Percentiles rank a stretch among this genome's conserved stretches.
These are phyloP conservation scores for Neurospora africana DNA, from an alignment of 495 filamentous ascomycete genomes.

Conservation along the genomic window DNA sequence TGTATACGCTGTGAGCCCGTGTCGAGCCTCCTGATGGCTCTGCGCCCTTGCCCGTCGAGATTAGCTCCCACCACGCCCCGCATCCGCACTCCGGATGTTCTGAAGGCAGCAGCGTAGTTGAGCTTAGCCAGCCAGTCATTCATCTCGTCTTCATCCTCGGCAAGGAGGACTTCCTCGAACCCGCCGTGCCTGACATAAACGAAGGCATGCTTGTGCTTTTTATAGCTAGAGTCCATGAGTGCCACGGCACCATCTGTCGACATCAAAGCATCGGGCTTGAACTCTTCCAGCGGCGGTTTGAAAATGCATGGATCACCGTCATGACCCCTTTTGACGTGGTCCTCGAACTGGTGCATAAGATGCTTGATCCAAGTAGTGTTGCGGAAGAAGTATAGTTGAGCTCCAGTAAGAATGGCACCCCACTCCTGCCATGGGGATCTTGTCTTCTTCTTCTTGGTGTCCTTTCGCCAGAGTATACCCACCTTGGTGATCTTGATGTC, in stretches of 20 bases:
- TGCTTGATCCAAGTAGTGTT: slow-evolving; percentile 87
- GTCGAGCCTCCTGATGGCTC: slow-evolving; percentile 60
- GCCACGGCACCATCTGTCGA: slow-evolving; percentile 88
- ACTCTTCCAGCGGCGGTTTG: slow-evolving; percentile 75
- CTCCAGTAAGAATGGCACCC: slow-evolving; percentile 89
- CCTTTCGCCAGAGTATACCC: slow-evolving; percentile 90
- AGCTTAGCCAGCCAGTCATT: slow-evolving; percentile 96
- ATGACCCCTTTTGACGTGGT: slow-evolving; percentile 59
- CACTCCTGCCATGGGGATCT: slow-evolving; percentile 97
- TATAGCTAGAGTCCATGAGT: slow-evolving; percentile 75
- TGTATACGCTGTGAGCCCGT: slow-evolving; percentile 49
- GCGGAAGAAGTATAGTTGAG: slow-evolving; percentile 92
- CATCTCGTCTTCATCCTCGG: slow-evolving; percentile 79
- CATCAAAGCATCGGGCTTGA: slow-evolving; percentile 87
- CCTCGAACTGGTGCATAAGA: slow-evolving; percentile 75
- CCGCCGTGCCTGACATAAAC: slow-evolving; percentile 81
- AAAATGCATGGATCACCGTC: slow-evolving; percentile 68
- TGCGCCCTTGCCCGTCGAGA: slow-evolving; percentile 72
- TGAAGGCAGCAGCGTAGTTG: slow-evolving; percentile 91
- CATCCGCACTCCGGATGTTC: slow-evolving; percentile 84
- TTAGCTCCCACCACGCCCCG: slow-evolving; percentile 74
- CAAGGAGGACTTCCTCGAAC: slow-evolving; percentile 82
- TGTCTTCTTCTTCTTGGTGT: slow-evolving; percentile 85
- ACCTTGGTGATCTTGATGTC: slow-evolving; percentile 98
- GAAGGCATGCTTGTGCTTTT: slow-evolving; percentile 94